Percentiles rank a stretch among this genome's conserved stretches.
Conservation (phyloP, 164 flowering plant species). For the Platanus orientalis region DNA sequence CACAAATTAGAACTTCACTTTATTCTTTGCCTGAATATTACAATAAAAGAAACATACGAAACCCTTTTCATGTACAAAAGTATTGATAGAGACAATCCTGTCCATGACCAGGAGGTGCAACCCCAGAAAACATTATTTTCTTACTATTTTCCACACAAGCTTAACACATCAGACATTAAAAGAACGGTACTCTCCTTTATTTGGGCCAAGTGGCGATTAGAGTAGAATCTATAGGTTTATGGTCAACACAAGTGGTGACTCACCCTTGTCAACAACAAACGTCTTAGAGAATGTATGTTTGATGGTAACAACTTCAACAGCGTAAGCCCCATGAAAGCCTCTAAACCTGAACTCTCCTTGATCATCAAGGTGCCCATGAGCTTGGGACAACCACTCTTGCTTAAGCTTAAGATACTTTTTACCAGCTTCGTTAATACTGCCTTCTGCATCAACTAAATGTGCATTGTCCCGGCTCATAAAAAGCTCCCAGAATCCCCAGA, state of each 20-base stretch:
- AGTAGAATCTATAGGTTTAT: conserved; percentile 37
- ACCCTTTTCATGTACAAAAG: no score
- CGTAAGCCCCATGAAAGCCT: conserved; percentile 78
- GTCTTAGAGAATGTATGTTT: conserved; percentile 43
- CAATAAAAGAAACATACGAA: no score
- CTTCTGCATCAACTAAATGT: conserved; percentile 87
- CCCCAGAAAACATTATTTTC: no score
- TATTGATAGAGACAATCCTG: no score
- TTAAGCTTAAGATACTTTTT: conserved; percentile 54
- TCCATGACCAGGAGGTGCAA: no score
- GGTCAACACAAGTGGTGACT: conserved; percentile 45
- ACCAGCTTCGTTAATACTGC: conserved; percentile 80
- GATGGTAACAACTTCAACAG: conserved; percentile 30
- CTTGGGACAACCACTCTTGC: conserved; percentile 69
- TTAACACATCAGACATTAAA: no score
- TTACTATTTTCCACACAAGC: no score
- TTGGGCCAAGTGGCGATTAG: neutral
- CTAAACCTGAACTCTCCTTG: conserved; percentile 61
- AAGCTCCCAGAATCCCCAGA: conserved; percentile 99
- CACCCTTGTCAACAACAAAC: conserved; percentile 69
- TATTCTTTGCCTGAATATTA: no score
- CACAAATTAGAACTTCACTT: no score
- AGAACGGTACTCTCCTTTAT: neutral
- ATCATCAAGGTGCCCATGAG: conserved; percentile 55
- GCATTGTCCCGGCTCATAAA: conserved; percentile 82